Conservation (phyloP, 192 early-diverging fungal genomes). For the Jimgerdemannia lactiflua region DNA sequence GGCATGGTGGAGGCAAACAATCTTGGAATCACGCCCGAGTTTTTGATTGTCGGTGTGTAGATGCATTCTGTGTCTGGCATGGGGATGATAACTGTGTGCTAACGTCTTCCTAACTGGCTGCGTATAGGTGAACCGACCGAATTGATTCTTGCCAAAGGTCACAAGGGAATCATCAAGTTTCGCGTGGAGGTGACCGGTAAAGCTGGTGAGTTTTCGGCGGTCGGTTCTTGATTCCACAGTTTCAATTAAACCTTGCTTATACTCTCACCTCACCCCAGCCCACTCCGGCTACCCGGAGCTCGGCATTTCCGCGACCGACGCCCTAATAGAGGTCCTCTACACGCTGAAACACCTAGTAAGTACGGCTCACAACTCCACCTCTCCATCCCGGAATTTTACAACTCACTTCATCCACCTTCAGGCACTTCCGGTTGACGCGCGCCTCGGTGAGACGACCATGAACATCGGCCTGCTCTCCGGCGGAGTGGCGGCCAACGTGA, state of each 20-base stretch:
- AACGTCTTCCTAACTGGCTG: not conserved
- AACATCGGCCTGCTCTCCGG: slow-evolving; percentile 41
- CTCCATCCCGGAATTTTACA: not conserved
- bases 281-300: slow-evolving; percentile 48
- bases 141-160: slow-evolving; percentile 39
- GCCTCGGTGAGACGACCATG: slow-evolving; percentile 44
- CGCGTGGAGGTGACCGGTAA: not conserved
- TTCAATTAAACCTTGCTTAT: not conserved
- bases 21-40: slow-evolving; percentile 33
- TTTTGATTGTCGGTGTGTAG: slow-evolving; percentile 24
- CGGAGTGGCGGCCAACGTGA: slow-evolving; percentile 48
- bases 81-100: not conserved
- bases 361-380: not conserved
- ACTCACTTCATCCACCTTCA: not conserved
- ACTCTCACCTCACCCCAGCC: slow-evolving; percentile 11
- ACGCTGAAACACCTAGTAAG: slow-evolving; percentile 8
- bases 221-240: not conserved
- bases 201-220: slow-evolving; percentile 1
- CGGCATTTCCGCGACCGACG: slow-evolving; percentile 37
- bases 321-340: slow-evolving; percentile 36
- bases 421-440: slow-evolving; percentile 30
- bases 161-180: slow-evolving; percentile 36
- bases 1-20: slow-evolving; percentile 46
- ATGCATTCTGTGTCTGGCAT: not conserved
- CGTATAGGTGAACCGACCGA: slow-evolving; percentile 50